These are phyloP conservation scores for Exophiala aquamarina DNA, from an alignment of 2,329 filamentous ascomycete species.

Conservation along the genomic window DNA sequence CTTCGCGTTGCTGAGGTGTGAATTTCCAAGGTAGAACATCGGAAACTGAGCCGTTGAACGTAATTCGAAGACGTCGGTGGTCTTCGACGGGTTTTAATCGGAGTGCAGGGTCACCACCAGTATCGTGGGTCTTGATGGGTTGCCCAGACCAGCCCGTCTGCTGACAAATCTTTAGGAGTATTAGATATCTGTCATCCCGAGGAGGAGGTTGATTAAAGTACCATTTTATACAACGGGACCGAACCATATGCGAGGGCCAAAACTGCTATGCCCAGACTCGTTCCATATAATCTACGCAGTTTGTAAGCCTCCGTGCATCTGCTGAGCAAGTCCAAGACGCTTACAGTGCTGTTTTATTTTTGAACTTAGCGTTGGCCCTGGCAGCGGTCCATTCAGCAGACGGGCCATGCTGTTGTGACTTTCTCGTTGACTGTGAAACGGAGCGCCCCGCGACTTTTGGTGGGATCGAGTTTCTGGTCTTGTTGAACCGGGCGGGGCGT, in stretches of 20 bases:
- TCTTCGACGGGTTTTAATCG: constrained; percentile 78
- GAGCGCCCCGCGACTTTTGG: constrained; percentile 3
- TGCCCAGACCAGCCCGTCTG: constrained; percentile 81
- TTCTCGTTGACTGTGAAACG: constrained; percentile 16
- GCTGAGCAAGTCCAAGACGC: not conserved
- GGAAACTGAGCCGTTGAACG: constrained; percentile 92
- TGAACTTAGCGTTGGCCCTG: constrained; percentile 21
- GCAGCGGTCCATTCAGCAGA: constrained; percentile 21
- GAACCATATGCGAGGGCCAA: constrained; percentile 65
- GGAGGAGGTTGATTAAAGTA: constrained; percentile 31
- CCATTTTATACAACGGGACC: constrained; percentile 69
- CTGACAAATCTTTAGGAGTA: constrained; percentile 45
- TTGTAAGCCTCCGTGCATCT: constrained; percentile 1
- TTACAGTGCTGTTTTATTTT: constrained; percentile 28
- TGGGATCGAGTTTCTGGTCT: not conserved
- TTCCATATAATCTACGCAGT: constrained; percentile 57
- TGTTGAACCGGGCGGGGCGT: too few relatives aligned
- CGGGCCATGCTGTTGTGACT: constrained; percentile 9
- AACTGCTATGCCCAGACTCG: constrained; percentile 63
- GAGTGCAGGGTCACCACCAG: constrained; percentile 65
- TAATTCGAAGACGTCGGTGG: constrained; percentile 85
- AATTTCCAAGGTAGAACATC: constrained; percentile 98
- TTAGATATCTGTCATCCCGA: not conserved
- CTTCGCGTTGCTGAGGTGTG: constrained; percentile 92
- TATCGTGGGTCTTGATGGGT: constrained; percentile 75